Evolutionary conservation across 1,284 basidiomycete genomes (phyloP).

Genomic region (Irpex sp.): DNA sequence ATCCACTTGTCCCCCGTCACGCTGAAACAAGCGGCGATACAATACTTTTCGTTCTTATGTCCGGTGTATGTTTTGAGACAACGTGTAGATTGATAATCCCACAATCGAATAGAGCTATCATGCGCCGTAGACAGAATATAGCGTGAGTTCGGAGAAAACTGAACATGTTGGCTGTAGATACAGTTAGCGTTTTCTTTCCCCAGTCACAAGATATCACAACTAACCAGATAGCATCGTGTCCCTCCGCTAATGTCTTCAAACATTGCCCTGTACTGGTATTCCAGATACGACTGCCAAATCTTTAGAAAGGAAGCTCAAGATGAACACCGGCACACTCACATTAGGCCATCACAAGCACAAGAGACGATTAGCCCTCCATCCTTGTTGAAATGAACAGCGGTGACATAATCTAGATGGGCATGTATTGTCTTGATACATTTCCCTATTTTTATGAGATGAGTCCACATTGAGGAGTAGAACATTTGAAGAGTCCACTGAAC

Average conservation of each 20-base stretch:
- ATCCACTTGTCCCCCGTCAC: conserved; percentile 87
- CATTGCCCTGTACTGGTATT: conserved; percentile 91
- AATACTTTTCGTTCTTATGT: conserved; percentile 78
- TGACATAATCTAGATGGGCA: conserved; percentile 94
- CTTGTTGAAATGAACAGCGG: conserved; percentile 89
- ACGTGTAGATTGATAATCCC: conserved; percentile 92
- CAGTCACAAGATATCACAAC: conserved; percentile 12
- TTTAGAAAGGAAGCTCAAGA: not conserved
- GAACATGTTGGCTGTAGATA: conserved; percentile 68
- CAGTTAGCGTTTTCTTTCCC: conserved; percentile 5
- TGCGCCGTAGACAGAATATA: conserved; percentile 91
- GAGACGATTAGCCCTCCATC: conserved; percentile 92
- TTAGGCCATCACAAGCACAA: conserved; percentile 88
- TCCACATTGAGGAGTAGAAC: not conserved
- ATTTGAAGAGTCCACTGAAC: not conserved
- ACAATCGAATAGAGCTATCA: conserved; percentile 87
- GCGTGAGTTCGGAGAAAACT: conserved; percentile 93
- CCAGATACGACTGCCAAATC: conserved; percentile 83
- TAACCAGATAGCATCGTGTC: conserved; percentile 84
- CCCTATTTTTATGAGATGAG: conserved; percentile 37
- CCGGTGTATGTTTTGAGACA: conserved; percentile 90
- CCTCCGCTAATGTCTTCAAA: conserved; percentile 93
- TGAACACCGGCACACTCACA: conserved; percentile 50
- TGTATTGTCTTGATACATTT: conserved; percentile 81
- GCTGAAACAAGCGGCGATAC: conserved; percentile 76